Evolutionary conservation across 2,329 filamentous ascomycete genomes (phyloP).

Genomic region (Plectosphaerella plurivora): DNA sequence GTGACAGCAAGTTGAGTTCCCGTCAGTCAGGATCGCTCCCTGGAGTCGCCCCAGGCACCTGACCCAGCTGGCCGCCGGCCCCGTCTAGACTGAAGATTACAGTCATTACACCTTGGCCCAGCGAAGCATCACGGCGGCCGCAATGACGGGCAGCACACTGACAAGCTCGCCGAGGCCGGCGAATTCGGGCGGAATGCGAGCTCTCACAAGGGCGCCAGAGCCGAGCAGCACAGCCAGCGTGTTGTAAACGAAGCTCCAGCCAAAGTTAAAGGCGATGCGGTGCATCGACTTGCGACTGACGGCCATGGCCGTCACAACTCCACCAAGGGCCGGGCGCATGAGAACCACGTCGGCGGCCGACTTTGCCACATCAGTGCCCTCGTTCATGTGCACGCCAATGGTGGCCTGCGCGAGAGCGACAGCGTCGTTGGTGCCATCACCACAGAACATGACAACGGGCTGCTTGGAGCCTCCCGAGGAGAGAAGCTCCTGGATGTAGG

Average conservation of each 20-base stretch:
- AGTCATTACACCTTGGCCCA: conserved; percentile 29
- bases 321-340: conserved; percentile 48
- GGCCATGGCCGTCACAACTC: conserved; percentile 55
- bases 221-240: conserved; percentile 62
- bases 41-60: not conserved
- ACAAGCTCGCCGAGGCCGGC: conserved; percentile 70
- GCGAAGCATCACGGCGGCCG: conserved; percentile 45
- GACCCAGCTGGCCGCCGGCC: not conserved
- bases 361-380: conserved; percentile 59
- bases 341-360: conserved; percentile 67
- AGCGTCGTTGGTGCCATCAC: conserved; percentile 78
- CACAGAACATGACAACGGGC: conserved; percentile 60
- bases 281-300: conserved; percentile 38
- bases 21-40: not conserved
- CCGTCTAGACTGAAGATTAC: not conserved
- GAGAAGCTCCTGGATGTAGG: conserved; percentile 36
- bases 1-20: not conserved
- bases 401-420: conserved; percentile 66
- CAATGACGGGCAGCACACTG: conserved; percentile 67
- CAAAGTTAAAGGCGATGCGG: conserved; percentile 64
- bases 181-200: conserved; percentile 52
- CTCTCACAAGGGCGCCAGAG: conserved; percentile 57
- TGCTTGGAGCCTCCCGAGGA: conserved; percentile 4
- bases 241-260: conserved; percentile 69
- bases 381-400: conserved; percentile 66